Base-by-base conservation (phyloP, 2,329 filamentous ascomycete genomes). In the Neonectria neomacrospora region DNA sequence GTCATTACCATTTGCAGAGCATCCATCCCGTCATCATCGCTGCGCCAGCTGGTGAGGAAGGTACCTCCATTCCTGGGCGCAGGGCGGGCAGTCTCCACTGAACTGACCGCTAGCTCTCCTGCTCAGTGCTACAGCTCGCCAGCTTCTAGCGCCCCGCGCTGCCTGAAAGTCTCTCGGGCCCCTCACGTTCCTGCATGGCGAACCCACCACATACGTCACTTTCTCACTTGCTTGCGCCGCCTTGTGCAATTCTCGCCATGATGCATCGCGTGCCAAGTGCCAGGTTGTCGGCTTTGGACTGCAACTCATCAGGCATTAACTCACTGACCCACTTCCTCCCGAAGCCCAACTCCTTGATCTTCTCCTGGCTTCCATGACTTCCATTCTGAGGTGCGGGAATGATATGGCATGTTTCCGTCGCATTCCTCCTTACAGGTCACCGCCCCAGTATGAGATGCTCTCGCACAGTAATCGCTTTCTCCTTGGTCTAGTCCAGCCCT, bases 181-280 rank as follows among this genome's bases (percentile, higher is more conserved):
- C 26, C 44, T 16, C 42, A 69, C 34, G 70, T 73, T 72, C 70
- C 70, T 72, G 68, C 67, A 72, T 72, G 60, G 45, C 47, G 52
- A 66, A 68, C 30, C 66, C 69, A 67, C 64, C 26, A 56, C 48
- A 42, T 73, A 73, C 71, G 71, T 73, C 71, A 73, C 70, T 50
- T 44, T 30, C 22, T 45, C 44, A n/a, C 53, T 39, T 37, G 42
- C 42, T 61, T 54, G 30, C 42, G 48, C 50, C 60, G 58, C 41
- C 61, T 61, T 47, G 41, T 47, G 44, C 54, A 61, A 55, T 39
- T 48, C 32, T 59, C 54, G 48, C 57, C 39, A 71, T 67, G 30
- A 47, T 56, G 66, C 63, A 58, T 67, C 67, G 60, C 65, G 62
- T 72, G 70, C 63, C 65, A 55, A 58, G 51, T 58, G 54, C 48